Evolutionary conservation across 2,329 filamentous ascomycete genomes (phyloP), one percentile per base, ranked within the genome.

Genomic region (Pseudocercospora ulei): DNA sequence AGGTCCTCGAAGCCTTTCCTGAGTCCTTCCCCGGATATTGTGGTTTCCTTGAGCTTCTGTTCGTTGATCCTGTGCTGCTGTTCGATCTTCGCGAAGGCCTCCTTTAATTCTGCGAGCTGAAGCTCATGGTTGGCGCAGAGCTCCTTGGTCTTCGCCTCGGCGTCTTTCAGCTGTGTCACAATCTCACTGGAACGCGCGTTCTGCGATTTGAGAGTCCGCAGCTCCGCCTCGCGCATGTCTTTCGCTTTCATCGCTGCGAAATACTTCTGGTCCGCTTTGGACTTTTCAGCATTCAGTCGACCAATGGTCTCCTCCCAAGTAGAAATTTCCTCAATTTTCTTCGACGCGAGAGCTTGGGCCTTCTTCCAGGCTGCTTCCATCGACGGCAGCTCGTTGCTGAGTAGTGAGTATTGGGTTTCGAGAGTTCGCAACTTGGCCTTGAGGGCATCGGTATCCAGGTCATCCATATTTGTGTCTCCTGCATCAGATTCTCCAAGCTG

Each of bases 191-290:
- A 92, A 64, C 93, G 93, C 31, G 75, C 72, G 56, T 88, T 92
- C 60, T 96, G 87, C 46, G 77, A 71, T 44, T 85, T 78, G 41
- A 95, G 66, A 3, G 79, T 74, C 51, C 82, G 73, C 30, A 92
- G 79, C 63, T 96, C 88, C 42, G 75, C 71, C 41, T 86, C 80
- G 35, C 85, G 74, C 28, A 82, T 79, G 56, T 96, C 88, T 56
- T 88, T 92, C 51, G 87, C 81, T 59, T 94, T 95, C 70, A 93
- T 86, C 5, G 87, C 85, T 1, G 83, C 84, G 61, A 96, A 96
- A 59, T 93, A 98, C 63, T 96, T 96, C 57, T 96, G 88, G 56
- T 98, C 90, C 1, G 88, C 88, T 62, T 95, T 96, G 49, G 80
- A 78, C 66, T 98, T 98, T 63, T 98, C 86, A 0, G 85, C 83